Evolutionary conservation across 306 rosid species (phyloP).

Genomic region (Acacia confusa): DNA sequence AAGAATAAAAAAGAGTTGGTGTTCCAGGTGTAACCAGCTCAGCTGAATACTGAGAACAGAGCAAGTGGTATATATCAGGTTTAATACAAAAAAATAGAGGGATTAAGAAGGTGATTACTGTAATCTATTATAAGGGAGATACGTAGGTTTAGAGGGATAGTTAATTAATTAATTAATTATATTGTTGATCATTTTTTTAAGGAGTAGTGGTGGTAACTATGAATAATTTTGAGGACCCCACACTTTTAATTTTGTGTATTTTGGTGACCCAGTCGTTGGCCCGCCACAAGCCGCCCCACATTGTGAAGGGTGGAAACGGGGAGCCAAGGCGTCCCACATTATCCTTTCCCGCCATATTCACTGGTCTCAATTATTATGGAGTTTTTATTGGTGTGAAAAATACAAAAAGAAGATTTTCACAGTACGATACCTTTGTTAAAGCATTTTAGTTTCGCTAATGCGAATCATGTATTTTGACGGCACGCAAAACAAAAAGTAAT

Average conservation of each 20-base stretch:
- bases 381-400: neutral
- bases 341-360: conserved; percentile 13
- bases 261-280: conserved; percentile 22
- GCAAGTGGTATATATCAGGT: neutral
- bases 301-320: conserved; percentile 7
- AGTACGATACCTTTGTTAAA: neutral
- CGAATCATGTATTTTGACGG: neutral
- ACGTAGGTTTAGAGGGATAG: neutral
- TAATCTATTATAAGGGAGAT: neutral
- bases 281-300: conserved; percentile 19
- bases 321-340: neutral
- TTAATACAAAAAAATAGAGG: neutral
- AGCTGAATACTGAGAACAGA: neutral
- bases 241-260: conserved; percentile 1
- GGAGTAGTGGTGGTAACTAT: conserved; percentile 15
- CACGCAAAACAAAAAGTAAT: too few species aligned
- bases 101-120: neutral
- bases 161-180: conserved; percentile 29
- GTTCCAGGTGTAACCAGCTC: conserved; percentile 23
- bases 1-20: neutral
- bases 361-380: neutral
- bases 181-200: conserved; percentile 20
- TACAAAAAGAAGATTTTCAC: neutral
- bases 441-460: too few species aligned
- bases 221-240: conserved; percentile 29